A percentile compares a stretch with the other conserved stretches of the same genome.
These are phyloP conservation scores for Neocallimastix lanati DNA, from an alignment of 192 early-diverging fungal species.

Conservation along the genomic window DNA sequence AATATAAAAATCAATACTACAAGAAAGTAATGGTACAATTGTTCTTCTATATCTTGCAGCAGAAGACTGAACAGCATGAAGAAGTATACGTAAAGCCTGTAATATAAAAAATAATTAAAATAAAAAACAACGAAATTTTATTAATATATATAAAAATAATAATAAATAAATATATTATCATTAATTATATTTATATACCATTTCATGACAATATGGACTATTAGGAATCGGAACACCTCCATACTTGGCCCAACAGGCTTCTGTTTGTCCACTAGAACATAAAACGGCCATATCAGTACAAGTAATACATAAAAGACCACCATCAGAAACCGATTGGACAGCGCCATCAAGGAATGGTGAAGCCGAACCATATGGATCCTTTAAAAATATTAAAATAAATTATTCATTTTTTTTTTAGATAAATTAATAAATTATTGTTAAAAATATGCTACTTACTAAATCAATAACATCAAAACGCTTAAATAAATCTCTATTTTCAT, in stretches of 20 bases:
- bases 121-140: too few relatives aligned
- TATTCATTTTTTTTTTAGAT: too few relatives aligned
- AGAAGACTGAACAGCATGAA: conserved; percentile 63
- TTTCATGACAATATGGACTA: conserved; percentile 80
- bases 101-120: too few relatives aligned
- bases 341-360: conserved; percentile 90
- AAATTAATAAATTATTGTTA: too few relatives aligned
- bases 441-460: conserved; percentile 20
- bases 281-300: conserved; percentile 94
- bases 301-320: conserved; percentile 84
- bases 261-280: conserved; percentile 60
- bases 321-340: conserved; percentile 71
- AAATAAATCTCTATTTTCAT: conserved; percentile 29
- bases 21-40: conserved; percentile 75
- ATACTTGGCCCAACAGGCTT: conserved; percentile 80
- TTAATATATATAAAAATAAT: too few relatives aligned
- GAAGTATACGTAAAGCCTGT: conserved; percentile 67
- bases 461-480: conserved; percentile 72
- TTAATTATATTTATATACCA: conserved; percentile 33
- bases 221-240: conserved; percentile 77
- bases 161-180: too few relatives aligned
- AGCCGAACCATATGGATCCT: conserved; percentile 91
- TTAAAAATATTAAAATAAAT: too few relatives aligned
- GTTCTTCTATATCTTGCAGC: conserved; percentile 66
- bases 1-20: conserved; percentile 96